Conservation (phyloP, 2,329 filamentous ascomycete genomes). For the Claviceps capensis region DNA sequence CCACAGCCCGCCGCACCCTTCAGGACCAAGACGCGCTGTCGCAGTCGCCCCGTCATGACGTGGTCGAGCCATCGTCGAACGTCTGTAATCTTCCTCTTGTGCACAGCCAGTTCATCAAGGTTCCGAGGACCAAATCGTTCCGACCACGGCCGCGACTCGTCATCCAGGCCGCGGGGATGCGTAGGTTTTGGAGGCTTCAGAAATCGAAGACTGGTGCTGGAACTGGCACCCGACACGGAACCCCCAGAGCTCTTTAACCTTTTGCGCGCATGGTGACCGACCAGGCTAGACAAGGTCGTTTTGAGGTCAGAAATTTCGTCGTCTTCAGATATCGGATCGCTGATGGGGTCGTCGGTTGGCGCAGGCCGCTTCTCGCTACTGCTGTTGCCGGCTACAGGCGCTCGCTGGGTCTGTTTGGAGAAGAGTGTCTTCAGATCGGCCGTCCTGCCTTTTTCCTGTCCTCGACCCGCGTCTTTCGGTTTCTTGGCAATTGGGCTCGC, state of each 20-base stretch:
- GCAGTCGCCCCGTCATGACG: constrained; percentile 50
- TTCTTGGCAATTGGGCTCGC: constrained; percentile 26
- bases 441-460: constrained; percentile 37
- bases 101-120: constrained; percentile 77
- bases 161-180: constrained; percentile 18
- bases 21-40: constrained; percentile 65
- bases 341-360: constrained; percentile 34
- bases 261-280: constrained; percentile 42
- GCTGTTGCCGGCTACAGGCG: constrained; percentile 19
- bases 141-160: constrained; percentile 67
- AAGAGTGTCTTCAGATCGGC: constrained; percentile 46
- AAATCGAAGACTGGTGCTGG: constrained; percentile 36
- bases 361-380: constrained; percentile 14
- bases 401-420: constrained; percentile 44
- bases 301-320: constrained; percentile 40
- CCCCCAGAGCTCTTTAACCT: constrained; percentile 28
- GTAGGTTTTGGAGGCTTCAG: constrained; percentile 27
- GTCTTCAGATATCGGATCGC: constrained; percentile 47
- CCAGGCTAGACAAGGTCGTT: constrained; percentile 37
- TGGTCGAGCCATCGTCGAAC: constrained; percentile 72
- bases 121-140: constrained; percentile 66
- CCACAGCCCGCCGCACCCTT: constrained; percentile 86
- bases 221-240: constrained; percentile 9
- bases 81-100: constrained; percentile 86
- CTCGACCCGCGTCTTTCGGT: constrained; percentile 22